A percentile compares a stretch with the other conserved stretches of the same genome.
Conservation (phyloP, 371 early-diverging fungal species). For the Apophysomyces elegans region DNA sequence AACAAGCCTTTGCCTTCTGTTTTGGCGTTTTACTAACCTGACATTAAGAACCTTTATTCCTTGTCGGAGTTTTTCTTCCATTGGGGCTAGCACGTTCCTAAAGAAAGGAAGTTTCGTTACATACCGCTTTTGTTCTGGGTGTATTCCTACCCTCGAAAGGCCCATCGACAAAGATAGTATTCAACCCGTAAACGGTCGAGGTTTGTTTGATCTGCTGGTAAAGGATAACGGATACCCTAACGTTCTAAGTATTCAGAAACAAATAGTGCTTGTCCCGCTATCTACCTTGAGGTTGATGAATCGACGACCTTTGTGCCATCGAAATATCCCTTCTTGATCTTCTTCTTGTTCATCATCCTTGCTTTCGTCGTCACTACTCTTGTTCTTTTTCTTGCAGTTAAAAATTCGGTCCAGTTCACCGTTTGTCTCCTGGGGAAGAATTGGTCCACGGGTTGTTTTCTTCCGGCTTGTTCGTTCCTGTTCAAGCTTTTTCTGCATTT, state of each 20-base stretch:
- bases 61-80: conserved; percentile 22
- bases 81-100: conserved; percentile 33
- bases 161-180: conserved; percentile 34
- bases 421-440: neutral
- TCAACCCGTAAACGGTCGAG: conserved; percentile 33
- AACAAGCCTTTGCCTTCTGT: too few relatives aligned
- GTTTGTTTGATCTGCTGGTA: conserved; percentile 37
- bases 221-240: neutral
- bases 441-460: neutral
- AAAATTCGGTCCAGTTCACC: conserved; percentile 11
- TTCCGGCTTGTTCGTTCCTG: conserved; percentile 1
- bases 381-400: neutral
- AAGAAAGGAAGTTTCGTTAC: neutral
- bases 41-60: conserved; percentile 33
- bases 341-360: conserved; percentile 13
- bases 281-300: conserved; percentile 9
- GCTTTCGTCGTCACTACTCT: neutral
- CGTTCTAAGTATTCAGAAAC: neutral
- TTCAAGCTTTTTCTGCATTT: conserved; percentile 11
- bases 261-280: neutral
- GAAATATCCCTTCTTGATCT: conserved; percentile 31
- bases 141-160: conserved; percentile 29
- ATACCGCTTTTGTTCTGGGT: neutral
- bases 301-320: conserved; percentile 35
- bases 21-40: conserved; percentile 23